A percentile compares a stretch with the other conserved stretches of the same genome.
These are phyloP conservation scores for Mucor racemosus DNA, from an alignment of 371 early-diverging fungal genomes.

Conservation along the genomic window DNA sequence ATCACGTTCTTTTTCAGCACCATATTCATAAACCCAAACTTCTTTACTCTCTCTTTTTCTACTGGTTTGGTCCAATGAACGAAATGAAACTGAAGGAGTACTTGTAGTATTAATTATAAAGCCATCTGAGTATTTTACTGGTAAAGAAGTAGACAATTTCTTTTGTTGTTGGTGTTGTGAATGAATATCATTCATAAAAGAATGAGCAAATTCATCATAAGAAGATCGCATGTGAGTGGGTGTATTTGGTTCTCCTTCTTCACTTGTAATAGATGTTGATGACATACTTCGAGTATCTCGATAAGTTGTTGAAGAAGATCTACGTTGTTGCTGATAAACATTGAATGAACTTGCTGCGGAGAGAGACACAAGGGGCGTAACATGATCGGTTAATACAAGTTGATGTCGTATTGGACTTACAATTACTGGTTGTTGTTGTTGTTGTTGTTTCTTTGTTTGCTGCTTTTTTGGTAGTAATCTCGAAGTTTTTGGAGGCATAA, in stretches of 20 bases:
- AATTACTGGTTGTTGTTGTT: conserved; percentile 1
- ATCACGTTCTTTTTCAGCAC: conserved; percentile 34
- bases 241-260: conserved; percentile 25
- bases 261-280: conserved; percentile 18
- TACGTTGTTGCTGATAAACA: conserved; percentile 13
- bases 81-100: neutral
- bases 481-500: conserved; percentile 1
- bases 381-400: conserved; percentile 27
- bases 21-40: conserved; percentile 32
- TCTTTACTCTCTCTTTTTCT: conserved; percentile 9
- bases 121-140: conserved; percentile 13
- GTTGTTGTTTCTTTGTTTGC: neutral
- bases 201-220: conserved; percentile 11
- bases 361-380: conserved; percentile 21
- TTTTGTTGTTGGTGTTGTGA: neutral
- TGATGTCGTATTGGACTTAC: conserved; percentile 27
- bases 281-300: conserved; percentile 10
- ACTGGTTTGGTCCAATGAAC: neutral
- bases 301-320: conserved; percentile 4
- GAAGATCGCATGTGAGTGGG: conserved; percentile 10
- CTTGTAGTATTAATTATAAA: conserved; percentile 1
- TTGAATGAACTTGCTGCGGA: conserved; percentile 14
- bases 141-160: conserved; percentile 11
- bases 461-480: conserved; percentile 9
- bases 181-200: conserved; percentile 11